Evolutionary conservation across 2,329 filamentous ascomycete genomes (phyloP).

Genomic region (Chaetoscypha palmicola): DNA sequence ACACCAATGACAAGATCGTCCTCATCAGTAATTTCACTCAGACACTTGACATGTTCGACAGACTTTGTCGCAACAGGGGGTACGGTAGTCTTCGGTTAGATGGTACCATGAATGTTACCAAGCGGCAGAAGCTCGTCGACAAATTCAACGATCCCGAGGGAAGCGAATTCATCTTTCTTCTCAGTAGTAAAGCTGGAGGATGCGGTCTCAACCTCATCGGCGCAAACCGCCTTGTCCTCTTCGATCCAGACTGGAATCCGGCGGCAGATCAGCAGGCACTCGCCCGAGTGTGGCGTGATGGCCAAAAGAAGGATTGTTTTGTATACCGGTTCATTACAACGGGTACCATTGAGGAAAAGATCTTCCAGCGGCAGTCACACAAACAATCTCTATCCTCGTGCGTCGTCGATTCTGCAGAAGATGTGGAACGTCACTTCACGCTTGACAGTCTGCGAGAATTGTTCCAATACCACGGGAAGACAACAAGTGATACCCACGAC

Average conservation of each 20-base stretch:
- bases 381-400: slow-evolving; percentile 95
- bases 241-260: slow-evolving; percentile 97
- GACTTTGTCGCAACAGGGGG: slow-evolving; percentile 72
- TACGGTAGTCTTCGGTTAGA: slow-evolving; percentile 89
- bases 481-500: slow-evolving; percentile 89
- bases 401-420: slow-evolving; percentile 92
- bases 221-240: slow-evolving; percentile 87
- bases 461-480: slow-evolving; percentile 84
- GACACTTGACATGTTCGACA: slow-evolving; percentile 90
- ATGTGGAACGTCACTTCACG: slow-evolving; percentile 94
- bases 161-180: slow-evolving; percentile 86
- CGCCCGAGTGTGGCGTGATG: slow-evolving; percentile 96
- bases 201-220: slow-evolving; percentile 95
- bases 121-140: slow-evolving; percentile 94
- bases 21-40: slow-evolving; percentile 98
- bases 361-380: slow-evolving; percentile 96
- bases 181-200: slow-evolving; percentile 93
- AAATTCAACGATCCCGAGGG: slow-evolving; percentile 94
- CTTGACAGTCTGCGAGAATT: slow-evolving; percentile 84
- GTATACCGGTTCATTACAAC: slow-evolving; percentile 99
- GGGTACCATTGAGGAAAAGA: slow-evolving; percentile 97
- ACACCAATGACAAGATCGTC: slow-evolving; percentile 98
- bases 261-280: slow-evolving; percentile 95
- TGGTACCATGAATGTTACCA: slow-evolving; percentile 96
- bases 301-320: slow-evolving; percentile 98